These are phyloP conservation scores for Eucalyptus coolabah DNA, from an alignment of 345 rosid species.

Conservation along the genomic window DNA sequence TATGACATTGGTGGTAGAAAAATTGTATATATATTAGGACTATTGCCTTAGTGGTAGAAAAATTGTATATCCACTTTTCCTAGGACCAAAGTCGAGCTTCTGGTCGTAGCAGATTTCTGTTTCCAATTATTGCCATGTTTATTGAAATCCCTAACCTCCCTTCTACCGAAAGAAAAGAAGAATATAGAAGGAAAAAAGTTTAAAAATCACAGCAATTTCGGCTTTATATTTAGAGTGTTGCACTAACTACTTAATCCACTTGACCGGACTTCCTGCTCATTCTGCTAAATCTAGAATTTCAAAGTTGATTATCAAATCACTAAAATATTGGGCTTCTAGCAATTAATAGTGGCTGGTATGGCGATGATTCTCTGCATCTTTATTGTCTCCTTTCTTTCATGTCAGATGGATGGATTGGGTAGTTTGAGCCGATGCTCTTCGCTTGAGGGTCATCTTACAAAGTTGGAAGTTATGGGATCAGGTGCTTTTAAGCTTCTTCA, in stretches of 20 bases:
- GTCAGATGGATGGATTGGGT: conserved; percentile 49
- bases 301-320: neutral
- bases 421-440: conserved; percentile 38
- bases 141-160: neutral
- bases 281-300: neutral
- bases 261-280: neutral
- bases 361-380: neutral
- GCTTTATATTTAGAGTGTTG: neutral
- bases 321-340: neutral
- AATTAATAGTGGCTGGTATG: neutral
- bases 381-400: neutral
- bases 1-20: neutral
- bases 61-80: neutral
- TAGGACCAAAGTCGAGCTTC: neutral
- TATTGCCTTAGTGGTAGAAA: neutral
- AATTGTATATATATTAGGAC: neutral
- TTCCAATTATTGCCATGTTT: neutral
- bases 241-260: neutral
- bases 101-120: neutral
- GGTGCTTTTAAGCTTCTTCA: conserved; percentile 65
- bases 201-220: neutral
- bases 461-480: conserved; percentile 64
- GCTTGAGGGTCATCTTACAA: conserved; percentile 78
- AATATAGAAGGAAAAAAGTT: neutral
- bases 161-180: neutral